Evolutionary conservation across 1,284 basidiomycete genomes (phyloP).

Genomic region (Microbotryomycetes sp.): DNA sequence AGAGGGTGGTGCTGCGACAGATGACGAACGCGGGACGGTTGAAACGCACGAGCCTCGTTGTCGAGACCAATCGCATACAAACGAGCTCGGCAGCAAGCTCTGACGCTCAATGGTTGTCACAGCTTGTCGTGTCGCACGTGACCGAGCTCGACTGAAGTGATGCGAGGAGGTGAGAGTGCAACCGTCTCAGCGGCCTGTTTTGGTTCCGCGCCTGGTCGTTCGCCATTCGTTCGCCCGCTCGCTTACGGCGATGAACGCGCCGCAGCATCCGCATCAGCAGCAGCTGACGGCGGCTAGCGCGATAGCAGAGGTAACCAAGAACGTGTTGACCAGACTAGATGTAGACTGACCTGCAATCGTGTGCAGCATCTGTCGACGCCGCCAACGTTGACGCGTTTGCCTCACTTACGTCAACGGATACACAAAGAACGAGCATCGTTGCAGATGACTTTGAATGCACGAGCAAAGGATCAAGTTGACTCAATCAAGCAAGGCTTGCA

Average conservation of each 20-base stretch:
- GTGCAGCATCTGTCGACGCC: constrained; percentile 31
- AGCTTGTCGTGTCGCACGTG: too few species aligned
- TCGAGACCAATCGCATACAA: too few species aligned
- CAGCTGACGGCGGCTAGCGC: constrained; percentile 23
- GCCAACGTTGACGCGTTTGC: constrained; percentile 22
- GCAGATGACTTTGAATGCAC: constrained; percentile 22
- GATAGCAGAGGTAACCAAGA: constrained; percentile 16
- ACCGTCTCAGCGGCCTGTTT: too few species aligned
- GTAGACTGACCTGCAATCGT: not conserved
- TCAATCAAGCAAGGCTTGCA: constrained; percentile 82
- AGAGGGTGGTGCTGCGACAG: too few species aligned
- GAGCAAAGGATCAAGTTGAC: constrained; percentile 89
- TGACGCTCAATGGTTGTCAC: too few species aligned
- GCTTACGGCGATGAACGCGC: not conserved
- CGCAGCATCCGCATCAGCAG: not conserved
- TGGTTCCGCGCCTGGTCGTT: too few species aligned
- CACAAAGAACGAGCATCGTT: constrained; percentile 30
- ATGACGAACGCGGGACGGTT: too few species aligned
- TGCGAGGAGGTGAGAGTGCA: too few species aligned
- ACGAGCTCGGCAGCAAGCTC: too few species aligned
- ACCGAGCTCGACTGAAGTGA: too few species aligned
- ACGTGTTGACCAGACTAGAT: not conserved
- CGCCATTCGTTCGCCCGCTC: too few species aligned
- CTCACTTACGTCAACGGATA: constrained; percentile 25
- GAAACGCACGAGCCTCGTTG: too few species aligned